These are phyloP conservation scores for Suillus subalutaceus DNA, from an alignment of 768 basidiomycete species.

Conservation along the genomic window DNA sequence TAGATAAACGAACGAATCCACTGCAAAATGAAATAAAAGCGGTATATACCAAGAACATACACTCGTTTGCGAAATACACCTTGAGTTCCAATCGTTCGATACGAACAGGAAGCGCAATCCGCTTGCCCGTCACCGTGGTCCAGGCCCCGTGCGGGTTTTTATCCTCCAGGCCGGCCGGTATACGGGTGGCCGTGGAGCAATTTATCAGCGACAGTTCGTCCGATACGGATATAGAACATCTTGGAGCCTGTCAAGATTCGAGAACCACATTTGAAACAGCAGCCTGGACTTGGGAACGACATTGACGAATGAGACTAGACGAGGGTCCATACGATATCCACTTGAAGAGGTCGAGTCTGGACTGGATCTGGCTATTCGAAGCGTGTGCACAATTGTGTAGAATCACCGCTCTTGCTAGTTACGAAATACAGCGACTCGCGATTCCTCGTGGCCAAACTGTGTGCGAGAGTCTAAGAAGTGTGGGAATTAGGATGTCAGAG, in stretches of 20 bases:
- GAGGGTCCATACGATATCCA: constrained; percentile 87
- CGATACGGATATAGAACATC: not conserved
- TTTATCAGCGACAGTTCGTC: constrained; percentile 53
- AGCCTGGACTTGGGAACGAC: constrained; percentile 92
- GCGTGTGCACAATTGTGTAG: not conserved
- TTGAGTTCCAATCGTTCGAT: constrained; percentile 83
- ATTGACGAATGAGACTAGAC: constrained; percentile 96
- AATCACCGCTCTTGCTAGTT: not conserved
- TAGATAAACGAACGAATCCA: constrained; percentile 9
- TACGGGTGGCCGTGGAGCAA: constrained; percentile 97
- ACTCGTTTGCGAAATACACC: constrained; percentile 93
- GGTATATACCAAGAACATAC: constrained; percentile 85
- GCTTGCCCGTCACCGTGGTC: constrained; percentile 82
- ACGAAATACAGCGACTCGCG: not conserved
- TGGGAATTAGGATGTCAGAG: not conserved
- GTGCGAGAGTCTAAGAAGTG: not conserved
- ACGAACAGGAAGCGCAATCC: constrained; percentile 88
- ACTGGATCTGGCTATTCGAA: constrained; percentile 66
- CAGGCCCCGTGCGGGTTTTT: constrained; percentile 42
- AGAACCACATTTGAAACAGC: constrained; percentile 40
- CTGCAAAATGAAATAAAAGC: constrained; percentile 14
- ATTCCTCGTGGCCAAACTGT: not conserved
- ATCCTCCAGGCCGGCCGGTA: too few relatives aligned
- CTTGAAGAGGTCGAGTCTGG: constrained; percentile 29
- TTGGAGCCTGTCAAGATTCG: constrained; percentile 1